These are phyloP conservation scores for Trametes hirsuta DNA, from an alignment of 1,284 basidiomycete genomes.

Conservation along the genomic window DNA sequence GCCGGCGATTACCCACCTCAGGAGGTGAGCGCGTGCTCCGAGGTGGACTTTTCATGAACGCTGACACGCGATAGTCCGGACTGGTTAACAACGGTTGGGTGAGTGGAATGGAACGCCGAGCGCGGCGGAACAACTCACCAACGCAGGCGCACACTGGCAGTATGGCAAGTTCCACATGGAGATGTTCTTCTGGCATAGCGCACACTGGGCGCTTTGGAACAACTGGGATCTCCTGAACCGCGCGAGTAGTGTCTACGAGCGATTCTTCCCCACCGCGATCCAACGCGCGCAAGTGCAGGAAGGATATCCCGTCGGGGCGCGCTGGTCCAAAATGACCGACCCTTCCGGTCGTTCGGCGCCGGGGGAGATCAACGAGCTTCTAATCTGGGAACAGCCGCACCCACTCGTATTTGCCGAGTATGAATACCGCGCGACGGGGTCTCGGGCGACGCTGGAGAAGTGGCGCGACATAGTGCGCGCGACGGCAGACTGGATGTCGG, in stretches of 20 bases:
- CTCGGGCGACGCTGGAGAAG: constrained; percentile 44
- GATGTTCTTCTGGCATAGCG: constrained; percentile 63
- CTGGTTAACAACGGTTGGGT: constrained; percentile 65
- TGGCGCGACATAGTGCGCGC: constrained; percentile 54
- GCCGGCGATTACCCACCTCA: constrained; percentile 60
- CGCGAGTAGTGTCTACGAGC: constrained; percentile 47
- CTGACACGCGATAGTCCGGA: constrained; percentile 47
- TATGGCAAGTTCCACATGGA: constrained; percentile 66
- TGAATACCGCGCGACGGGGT: constrained; percentile 53
- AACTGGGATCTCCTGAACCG: constrained; percentile 57
- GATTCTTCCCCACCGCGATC: constrained; percentile 52
- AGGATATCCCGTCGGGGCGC: constrained; percentile 44
- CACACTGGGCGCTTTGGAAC: constrained; percentile 64
- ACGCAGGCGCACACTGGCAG: constrained; percentile 22
- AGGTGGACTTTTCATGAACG: no score
- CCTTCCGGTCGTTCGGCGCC: constrained; percentile 59
- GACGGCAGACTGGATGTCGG: constrained; percentile 65
- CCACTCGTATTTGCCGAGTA: constrained; percentile 61
- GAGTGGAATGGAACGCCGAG: constrained; percentile 23
- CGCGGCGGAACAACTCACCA: background rate
- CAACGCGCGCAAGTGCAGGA: constrained; percentile 52
- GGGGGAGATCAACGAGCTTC: constrained; percentile 63
- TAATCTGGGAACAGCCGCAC: constrained; percentile 66
- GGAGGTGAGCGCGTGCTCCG: constrained; percentile 44
- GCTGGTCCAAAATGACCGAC: constrained; percentile 69